These are phyloP conservation scores for Leishmania amazonensis DNA, from an alignment of 208 protist genomes.

Conservation along the genomic window DNA sequence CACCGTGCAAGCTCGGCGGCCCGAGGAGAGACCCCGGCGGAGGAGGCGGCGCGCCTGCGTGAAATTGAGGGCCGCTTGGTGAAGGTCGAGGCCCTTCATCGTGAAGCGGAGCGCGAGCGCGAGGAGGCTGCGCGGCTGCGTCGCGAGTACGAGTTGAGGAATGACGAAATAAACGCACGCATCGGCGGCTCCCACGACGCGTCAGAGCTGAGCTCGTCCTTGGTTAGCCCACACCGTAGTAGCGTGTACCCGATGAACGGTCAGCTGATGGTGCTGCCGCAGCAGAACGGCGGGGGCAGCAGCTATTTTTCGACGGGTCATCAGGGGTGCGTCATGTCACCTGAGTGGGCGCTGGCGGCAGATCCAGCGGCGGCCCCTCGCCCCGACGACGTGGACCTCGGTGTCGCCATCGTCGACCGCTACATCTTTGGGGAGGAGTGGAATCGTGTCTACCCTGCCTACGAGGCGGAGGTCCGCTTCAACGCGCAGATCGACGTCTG, in stretches of 20 bases:
- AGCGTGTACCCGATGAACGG: constrained; percentile 15
- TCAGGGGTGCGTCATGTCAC: background rate
- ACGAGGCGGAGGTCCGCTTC: constrained; percentile 66
- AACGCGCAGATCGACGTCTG: constrained; percentile 81
- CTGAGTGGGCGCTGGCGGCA: constrained; percentile 24
- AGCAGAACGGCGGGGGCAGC: constrained; percentile 22
- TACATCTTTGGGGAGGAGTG: constrained; percentile 84
- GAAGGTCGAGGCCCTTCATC: constrained; percentile 70
- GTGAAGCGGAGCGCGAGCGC: constrained; percentile 62
- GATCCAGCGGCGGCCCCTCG: constrained; percentile 25
- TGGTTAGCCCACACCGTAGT: constrained; percentile 14
- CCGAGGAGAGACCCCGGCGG: constrained; percentile 20
- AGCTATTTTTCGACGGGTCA: constrained; percentile 4
- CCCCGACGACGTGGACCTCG: constrained; percentile 50
- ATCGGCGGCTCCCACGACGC: constrained; percentile 29
- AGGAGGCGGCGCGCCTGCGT: constrained; percentile 52
- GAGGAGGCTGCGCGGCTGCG: constrained; percentile 59
- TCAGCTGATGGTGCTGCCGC: constrained; percentile 31
- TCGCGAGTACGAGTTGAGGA: constrained; percentile 60
- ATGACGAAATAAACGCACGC: constrained; percentile 39
- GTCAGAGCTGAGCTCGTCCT: constrained; percentile 38
- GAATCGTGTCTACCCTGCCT: constrained; percentile 57
- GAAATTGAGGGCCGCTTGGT: constrained; percentile 78
- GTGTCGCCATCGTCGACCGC: constrained; percentile 63
- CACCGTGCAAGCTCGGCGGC: constrained; percentile 19